phyloP scores from a whole-genome alignment of 179 eudicot species.

The Actinidia polygama region DNA sequence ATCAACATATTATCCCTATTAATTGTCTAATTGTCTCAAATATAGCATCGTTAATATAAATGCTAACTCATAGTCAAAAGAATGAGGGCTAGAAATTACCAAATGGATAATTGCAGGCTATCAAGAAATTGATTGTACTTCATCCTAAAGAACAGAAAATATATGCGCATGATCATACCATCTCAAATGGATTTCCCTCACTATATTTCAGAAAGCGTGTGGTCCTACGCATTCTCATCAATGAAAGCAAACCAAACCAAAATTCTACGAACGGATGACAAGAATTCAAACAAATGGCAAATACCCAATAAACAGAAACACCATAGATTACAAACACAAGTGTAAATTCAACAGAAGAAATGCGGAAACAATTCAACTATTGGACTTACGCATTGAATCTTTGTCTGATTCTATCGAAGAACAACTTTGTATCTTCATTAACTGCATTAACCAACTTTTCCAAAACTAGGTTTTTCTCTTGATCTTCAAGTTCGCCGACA shows the following conservation, averaged over 20 bases:
- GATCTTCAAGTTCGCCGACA: constrained; percentile 49
- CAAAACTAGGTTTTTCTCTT: constrained; percentile 57
- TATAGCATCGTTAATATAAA: background rate
- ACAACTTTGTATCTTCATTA: constrained; percentile 53
- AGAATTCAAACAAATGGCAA: background rate
- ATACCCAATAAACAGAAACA: background rate
- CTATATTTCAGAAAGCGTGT: background rate
- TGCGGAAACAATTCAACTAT: background rate
- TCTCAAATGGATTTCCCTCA: background rate
- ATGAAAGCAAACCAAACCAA: constrained; percentile 4
- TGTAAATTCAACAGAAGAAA: background rate
- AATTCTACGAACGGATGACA: background rate
- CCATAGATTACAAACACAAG: too few relatives aligned
- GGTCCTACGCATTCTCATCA: background rate
- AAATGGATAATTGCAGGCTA: background rate
- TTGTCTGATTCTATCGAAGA: constrained; percentile 51
- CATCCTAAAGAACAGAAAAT: background rate
- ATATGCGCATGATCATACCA: background rate
- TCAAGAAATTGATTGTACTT: background rate
- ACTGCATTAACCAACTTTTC: constrained; percentile 58
- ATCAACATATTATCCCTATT: too few relatives aligned
- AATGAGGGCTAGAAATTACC: too few relatives aligned
- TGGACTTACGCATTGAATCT: constrained; percentile 71
- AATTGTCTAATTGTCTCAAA: background rate
- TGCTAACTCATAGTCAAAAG: too few relatives aligned